A percentile compares a stretch with the other conserved stretches of the same genome.
Conservation (phyloP, 1,284 basidiomycete genomes). For the Cronartium quercuum region DNA sequence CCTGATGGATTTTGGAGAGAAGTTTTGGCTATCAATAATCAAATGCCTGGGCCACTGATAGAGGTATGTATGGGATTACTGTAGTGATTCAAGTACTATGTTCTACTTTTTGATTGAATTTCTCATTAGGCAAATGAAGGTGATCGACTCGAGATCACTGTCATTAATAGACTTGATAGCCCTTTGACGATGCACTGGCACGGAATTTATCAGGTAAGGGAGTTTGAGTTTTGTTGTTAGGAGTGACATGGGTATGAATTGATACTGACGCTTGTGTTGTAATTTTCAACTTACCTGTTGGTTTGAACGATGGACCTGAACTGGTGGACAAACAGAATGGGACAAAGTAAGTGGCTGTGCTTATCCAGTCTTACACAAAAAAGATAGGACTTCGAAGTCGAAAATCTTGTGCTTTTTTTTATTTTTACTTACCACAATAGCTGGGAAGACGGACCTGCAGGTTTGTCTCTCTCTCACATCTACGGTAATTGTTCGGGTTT, state of each 20-base stretch:
- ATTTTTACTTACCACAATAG: neutral
- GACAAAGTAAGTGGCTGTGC: neutral
- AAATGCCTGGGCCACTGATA: conserved; percentile 16
- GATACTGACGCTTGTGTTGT: neutral
- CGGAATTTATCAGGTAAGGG: neutral
- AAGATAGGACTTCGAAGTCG: neutral
- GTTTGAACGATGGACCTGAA: neutral
- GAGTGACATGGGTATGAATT: too few species aligned
- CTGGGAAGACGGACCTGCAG: conserved; percentile 36
- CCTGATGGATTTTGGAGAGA: conserved; percentile 51
- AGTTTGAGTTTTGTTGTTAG: neutral
- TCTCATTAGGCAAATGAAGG: neutral
- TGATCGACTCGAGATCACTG: neutral
- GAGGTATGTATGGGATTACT: neutral
- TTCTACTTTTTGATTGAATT: neutral
- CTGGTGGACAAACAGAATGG: neutral
- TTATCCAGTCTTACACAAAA: neutral
- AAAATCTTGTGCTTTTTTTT: neutral
- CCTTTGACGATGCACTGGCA: conserved; percentile 9
- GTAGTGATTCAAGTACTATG: neutral
- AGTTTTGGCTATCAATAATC: neutral
- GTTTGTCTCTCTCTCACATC: neutral
- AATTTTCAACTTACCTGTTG: neutral
- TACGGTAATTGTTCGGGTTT: neutral
- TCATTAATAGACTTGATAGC: neutral